A percentile compares a stretch with the other conserved stretches of the same genome.
These are phyloP conservation scores for Talaromyces verruculosus DNA, from an alignment of 2,329 filamentous ascomycete species.

Conservation along the genomic window DNA sequence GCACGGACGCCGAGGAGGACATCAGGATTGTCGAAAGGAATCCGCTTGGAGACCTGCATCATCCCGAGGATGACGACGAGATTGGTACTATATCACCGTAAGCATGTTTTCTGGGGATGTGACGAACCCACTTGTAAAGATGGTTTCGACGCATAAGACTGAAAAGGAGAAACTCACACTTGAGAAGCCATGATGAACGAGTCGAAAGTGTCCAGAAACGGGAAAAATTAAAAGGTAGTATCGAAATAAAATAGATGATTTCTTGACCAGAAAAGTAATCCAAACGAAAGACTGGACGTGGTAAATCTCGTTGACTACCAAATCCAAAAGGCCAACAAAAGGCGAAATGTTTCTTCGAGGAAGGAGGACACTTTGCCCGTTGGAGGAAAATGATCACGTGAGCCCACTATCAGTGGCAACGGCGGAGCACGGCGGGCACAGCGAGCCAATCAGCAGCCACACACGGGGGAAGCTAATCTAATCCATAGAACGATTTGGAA, in stretches of 20 bases:
- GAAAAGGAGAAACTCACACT: constrained; percentile 51
- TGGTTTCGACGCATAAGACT: neutral
- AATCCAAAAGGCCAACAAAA: too few species aligned
- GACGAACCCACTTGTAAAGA: neutral
- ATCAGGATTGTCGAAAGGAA: constrained; percentile 87
- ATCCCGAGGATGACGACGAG: constrained; percentile 92
- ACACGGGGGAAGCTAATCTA: neutral
- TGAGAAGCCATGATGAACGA: constrained; percentile 63
- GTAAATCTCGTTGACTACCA: neutral
- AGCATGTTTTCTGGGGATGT: neutral
- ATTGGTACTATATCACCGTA: constrained; percentile 67
- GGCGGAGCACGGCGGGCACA: neutral
- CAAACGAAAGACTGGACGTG: neutral
- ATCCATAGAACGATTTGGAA: constrained; percentile 14
- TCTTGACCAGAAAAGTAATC: neutral
- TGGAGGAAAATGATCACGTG: constrained; percentile 14
- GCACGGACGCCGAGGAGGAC: constrained; percentile 64
- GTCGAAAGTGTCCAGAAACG: neutral
- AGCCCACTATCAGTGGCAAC: constrained; percentile 13
- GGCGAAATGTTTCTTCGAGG: neutral
- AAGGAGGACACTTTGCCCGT: constrained; percentile 15
- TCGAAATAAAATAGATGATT: too few species aligned
- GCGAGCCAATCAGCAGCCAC: neutral
- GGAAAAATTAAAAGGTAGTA: neutral
- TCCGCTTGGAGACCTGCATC: constrained; percentile 97